Evolutionary conservation across 2,329 filamentous ascomycete species (phyloP).

Genomic region (Metarhizium sp.): DNA sequence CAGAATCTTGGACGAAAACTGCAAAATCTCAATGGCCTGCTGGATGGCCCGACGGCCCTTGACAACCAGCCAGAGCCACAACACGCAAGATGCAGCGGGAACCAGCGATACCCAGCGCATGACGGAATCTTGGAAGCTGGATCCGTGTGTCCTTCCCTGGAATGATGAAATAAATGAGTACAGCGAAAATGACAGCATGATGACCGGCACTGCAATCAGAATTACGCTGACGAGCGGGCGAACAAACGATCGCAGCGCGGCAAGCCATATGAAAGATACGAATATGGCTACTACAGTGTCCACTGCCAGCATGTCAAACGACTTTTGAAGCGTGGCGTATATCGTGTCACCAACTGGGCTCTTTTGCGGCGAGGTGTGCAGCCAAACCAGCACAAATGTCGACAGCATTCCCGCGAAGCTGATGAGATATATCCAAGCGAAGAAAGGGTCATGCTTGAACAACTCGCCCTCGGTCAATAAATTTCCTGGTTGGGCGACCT

Average conservation of each 20-base stretch:
- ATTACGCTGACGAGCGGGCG: conserved; percentile 74
- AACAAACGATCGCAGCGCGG: conserved; percentile 78
- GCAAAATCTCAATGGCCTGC: conserved; percentile 78
- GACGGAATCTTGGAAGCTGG: conserved; percentile 70
- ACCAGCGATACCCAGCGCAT: conserved; percentile 84
- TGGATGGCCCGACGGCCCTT: conserved; percentile 72
- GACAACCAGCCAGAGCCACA: conserved; percentile 79
- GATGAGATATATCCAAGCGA: conserved; percentile 83
- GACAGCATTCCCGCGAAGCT: conserved; percentile 75
- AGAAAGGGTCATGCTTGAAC: conserved; percentile 81
- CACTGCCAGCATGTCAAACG: conserved; percentile 79
- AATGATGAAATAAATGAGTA: conserved; percentile 90
- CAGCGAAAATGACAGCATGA: conserved; percentile 80
- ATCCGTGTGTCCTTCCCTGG: conserved; percentile 64
- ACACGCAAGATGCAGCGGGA: conserved; percentile 60
- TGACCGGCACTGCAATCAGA: conserved; percentile 72
- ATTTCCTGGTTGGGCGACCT: conserved; percentile 31
- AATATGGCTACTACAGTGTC: conserved; percentile 87
- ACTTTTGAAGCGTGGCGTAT: conserved; percentile 78
- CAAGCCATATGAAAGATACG: conserved; percentile 85
- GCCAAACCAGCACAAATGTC: conserved; percentile 79
- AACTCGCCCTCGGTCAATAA: conserved; percentile 55
- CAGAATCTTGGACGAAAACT: conserved; percentile 84
- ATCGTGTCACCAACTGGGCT: conserved; percentile 83
- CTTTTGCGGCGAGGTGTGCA: conserved; percentile 71